Evolutionary conservation across 176 grass and related monocot species (phyloP).

Genomic region (Luzula sylvatica): DNA sequence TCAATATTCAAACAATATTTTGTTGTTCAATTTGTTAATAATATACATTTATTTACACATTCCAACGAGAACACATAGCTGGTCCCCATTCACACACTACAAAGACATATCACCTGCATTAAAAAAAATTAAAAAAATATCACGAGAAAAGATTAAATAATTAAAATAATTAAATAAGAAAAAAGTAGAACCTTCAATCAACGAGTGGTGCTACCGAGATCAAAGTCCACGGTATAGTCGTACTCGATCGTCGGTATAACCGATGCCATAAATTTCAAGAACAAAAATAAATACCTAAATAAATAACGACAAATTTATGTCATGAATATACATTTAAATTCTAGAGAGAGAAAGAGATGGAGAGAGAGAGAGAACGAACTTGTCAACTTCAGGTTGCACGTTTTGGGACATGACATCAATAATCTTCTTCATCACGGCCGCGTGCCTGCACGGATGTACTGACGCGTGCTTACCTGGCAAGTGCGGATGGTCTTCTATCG

Average conservation of each 20-base stretch:
- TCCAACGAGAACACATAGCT: too few relatives aligned
- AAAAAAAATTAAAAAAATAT: too few relatives aligned
- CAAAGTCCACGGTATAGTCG: conserved; percentile 94
- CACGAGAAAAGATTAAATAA: too few relatives aligned
- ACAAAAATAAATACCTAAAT: conserved; percentile 89
- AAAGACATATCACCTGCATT: too few relatives aligned
- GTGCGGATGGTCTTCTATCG: conserved; percentile 96
- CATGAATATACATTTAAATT: not conserved
- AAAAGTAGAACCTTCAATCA: conserved; percentile 23
- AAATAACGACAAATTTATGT: not conserved
- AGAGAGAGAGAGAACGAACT: conserved; percentile 27
- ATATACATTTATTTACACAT: too few relatives aligned
- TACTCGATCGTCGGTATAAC: conserved; percentile 95
- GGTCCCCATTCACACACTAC: too few relatives aligned
- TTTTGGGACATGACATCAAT: conserved; percentile 72
- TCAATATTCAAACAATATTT: too few relatives aligned
- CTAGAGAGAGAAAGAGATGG: conserved; percentile 3
- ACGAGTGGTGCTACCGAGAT: conserved; percentile 64
- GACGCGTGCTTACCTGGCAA: conserved; percentile 81
- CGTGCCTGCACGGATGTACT: conserved; percentile 85
- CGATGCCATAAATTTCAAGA: conserved; percentile 90
- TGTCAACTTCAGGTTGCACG: conserved; percentile 93
- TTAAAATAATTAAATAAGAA: not conserved
- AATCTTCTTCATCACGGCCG: conserved; percentile 98
- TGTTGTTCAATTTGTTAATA: too few relatives aligned